A percentile compares a stretch with the other conserved stretches of the same genome.
These are phyloP conservation scores for Apiospora malaysiana DNA, from an alignment of 2,329 filamentous ascomycete genomes.

Conservation along the genomic window DNA sequence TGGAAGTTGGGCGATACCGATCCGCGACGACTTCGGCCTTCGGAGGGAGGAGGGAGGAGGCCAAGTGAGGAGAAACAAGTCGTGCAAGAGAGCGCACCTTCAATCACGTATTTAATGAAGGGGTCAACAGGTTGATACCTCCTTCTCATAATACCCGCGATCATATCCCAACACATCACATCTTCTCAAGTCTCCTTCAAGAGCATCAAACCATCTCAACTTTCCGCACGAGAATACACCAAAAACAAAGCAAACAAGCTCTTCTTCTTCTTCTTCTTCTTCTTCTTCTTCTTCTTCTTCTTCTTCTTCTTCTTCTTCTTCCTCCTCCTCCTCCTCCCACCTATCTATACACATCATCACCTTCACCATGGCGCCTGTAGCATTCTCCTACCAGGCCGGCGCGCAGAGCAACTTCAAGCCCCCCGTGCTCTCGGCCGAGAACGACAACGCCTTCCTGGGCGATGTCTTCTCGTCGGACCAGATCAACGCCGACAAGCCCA, in stretches of 20 bases:
- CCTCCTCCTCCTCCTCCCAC: not conserved
- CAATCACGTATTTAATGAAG: not conserved
- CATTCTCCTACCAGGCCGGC: constrained; percentile 52
- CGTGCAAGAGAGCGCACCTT: not conserved
- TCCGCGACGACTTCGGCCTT: constrained; percentile 5
- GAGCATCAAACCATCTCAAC: not conserved
- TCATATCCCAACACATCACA: not conserved
- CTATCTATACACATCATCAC: not conserved
- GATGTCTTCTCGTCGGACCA: constrained; percentile 64
- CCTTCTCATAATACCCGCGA: not conserved
- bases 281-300: too few relatives aligned
- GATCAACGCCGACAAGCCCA: constrained; percentile 61
- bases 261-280: not conserved
- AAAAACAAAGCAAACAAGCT: too few relatives aligned
- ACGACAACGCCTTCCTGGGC: constrained; percentile 71
- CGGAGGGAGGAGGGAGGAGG: constrained; percentile 1
- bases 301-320: too few relatives aligned
- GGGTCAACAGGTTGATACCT: not conserved
- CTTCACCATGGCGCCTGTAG: constrained; percentile 8
- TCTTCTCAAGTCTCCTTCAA: not conserved
- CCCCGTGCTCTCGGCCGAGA: constrained; percentile 62
- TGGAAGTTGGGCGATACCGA: not conserved
- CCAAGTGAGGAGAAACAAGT: not conserved
- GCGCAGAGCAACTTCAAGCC: constrained; percentile 67
- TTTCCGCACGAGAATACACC: not conserved